Conservation (phyloP, 768 basidiomycete genomes). For the Leucocoprinus sp. region DNA sequence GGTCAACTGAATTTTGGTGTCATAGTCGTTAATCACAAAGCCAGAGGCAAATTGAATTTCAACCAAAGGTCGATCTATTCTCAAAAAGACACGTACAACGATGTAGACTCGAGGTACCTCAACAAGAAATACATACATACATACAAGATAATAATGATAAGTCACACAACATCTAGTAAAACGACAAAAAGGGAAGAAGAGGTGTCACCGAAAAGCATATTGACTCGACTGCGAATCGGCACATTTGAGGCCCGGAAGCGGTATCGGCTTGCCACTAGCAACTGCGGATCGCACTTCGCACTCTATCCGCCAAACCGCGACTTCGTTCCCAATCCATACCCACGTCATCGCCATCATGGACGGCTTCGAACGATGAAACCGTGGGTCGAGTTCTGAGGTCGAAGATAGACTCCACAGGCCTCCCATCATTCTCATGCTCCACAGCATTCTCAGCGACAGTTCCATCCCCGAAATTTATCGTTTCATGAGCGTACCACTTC, state of each 20-base stretch:
- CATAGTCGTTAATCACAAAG: too few species aligned
- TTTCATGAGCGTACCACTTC: conserved; percentile 6
- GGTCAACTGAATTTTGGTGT: too few species aligned
- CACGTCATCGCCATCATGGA: conserved; percentile 23
- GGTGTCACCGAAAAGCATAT: conserved; percentile 5
- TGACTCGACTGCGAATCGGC: conserved; percentile 8
- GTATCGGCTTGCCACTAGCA: background rate
- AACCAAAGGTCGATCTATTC: too few species aligned
- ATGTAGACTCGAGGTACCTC: too few species aligned
- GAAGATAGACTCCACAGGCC: background rate
- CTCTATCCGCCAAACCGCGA: conserved; percentile 21
- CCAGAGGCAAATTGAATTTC: too few species aligned
- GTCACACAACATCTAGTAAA: background rate
- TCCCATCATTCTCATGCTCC: background rate
- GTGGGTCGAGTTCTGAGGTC: conserved; percentile 11
- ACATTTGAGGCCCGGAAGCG: conserved; percentile 5
- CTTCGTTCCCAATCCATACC: conserved; percentile 31
- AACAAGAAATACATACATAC: background rate
- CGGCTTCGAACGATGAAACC: conserved; percentile 19
- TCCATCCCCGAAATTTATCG: background rate
- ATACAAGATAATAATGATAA: background rate
- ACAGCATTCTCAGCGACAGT: background rate
- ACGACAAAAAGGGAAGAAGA: background rate
- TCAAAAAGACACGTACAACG: too few species aligned
- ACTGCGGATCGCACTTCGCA: conserved; percentile 18